Conservation (phyloP, 1,139 yeast species). For the Debaryomyces sp. region DNA sequence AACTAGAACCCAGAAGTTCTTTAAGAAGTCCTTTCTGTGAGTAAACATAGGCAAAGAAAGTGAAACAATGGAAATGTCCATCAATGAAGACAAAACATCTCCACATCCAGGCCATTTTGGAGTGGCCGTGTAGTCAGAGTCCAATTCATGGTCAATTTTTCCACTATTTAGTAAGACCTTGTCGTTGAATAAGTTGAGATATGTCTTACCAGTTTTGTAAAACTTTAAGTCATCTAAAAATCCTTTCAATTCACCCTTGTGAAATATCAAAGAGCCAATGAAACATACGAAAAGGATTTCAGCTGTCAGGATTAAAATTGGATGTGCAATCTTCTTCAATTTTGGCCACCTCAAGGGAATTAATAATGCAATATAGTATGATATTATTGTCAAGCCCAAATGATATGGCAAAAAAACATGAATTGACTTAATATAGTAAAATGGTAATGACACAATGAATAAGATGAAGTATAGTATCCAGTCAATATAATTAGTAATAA, state of each 20-base stretch:
- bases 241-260: slow-evolving; percentile 43
- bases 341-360: slow-evolving; percentile 52
- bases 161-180: slow-evolving; percentile 34
- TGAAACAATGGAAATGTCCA: slow-evolving; percentile 79
- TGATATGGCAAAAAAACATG: slow-evolving; percentile 66
- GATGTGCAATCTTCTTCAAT: slow-evolving; percentile 61
- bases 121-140: slow-evolving; percentile 33
- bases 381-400: slow-evolving; percentile 57
- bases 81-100: slow-evolving; percentile 66
- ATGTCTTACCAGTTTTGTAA: slow-evolving; percentile 72
- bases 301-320: slow-evolving; percentile 68
- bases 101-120: slow-evolving; percentile 80
- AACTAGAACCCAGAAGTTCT: slow-evolving; percentile 58
- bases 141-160: slow-evolving; percentile 14
- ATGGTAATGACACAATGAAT: slow-evolving; percentile 57
- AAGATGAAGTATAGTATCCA: slow-evolving; percentile 52
- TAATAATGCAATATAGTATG: slow-evolving; percentile 55
- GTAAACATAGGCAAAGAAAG: slow-evolving; percentile 78
- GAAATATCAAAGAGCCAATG: slow-evolving; percentile 58
- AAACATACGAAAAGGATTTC: slow-evolving; percentile 62
- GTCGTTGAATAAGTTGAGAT: slow-evolving; percentile 57
- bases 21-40: slow-evolving; percentile 63
- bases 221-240: slow-evolving; percentile 52
- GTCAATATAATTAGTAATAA: slow-evolving; percentile 53
- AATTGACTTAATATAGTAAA: slow-evolving; percentile 47